Conservation (phyloP, 345 rosid species). For the Aurinia saxatilis region DNA sequence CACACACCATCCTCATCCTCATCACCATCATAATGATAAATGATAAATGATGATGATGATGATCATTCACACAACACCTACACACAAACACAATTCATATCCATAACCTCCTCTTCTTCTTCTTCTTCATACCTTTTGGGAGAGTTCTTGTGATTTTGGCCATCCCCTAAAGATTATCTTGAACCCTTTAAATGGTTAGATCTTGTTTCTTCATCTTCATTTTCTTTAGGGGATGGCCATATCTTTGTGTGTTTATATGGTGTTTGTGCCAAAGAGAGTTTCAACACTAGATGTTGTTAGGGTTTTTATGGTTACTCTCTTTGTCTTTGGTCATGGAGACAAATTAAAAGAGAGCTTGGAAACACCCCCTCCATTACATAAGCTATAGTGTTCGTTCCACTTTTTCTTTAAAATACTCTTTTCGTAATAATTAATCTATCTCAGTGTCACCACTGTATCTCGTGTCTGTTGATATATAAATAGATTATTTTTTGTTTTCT, state of each 20-base stretch:
- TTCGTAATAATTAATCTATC: background rate
- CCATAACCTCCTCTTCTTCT: background rate
- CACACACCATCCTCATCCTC: constrained; percentile 22
- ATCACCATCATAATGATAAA: background rate
- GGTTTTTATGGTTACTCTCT: constrained; percentile 23
- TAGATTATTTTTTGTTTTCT: background rate
- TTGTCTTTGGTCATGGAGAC: constrained; percentile 31
- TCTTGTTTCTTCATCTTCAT: constrained; percentile 20
- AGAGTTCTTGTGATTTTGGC: constrained; percentile 16
- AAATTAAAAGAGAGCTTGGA: constrained; percentile 15
- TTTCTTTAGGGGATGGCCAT: constrained; percentile 26
- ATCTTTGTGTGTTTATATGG: background rate
- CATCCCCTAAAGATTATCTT: constrained; percentile 22
- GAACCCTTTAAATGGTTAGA: constrained; percentile 17
- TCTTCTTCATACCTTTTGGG: constrained; percentile 17
- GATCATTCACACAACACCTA: constrained; percentile 20
- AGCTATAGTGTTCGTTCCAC: constrained; percentile 19
- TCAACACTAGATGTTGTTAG: constrained; percentile 16
- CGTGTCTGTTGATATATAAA: background rate
- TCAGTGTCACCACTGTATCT: constrained; percentile 4
- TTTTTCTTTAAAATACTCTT: background rate
- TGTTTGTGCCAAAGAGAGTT: constrained; percentile 31
- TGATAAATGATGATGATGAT: background rate
- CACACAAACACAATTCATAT: constrained; percentile 7
- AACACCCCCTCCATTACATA: constrained; percentile 13